phyloP scores from a whole-genome alignment of 2,329 filamentous ascomycete species.

The Lachnellula hyalina region DNA sequence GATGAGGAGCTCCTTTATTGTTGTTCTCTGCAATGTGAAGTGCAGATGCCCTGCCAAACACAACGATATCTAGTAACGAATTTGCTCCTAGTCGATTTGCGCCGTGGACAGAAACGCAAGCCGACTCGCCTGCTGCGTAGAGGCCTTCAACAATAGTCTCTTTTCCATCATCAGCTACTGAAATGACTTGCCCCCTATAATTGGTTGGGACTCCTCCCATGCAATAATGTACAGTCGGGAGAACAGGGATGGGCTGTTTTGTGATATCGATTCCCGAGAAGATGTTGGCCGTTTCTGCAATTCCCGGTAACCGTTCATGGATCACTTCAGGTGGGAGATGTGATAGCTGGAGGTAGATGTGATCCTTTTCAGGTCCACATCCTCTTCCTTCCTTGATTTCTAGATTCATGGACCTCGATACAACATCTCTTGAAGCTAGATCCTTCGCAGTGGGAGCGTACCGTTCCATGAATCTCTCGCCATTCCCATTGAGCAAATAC shows the following conservation, averaged over 20 bases:
- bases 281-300: slow-evolving; percentile 45
- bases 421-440: slow-evolving; percentile 43
- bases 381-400: slow-evolving; percentile 43
- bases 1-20: slow-evolving; percentile 36
- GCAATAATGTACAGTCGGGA: slow-evolving; percentile 47
- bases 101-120: slow-evolving; percentile 44
- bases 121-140: slow-evolving; percentile 44
- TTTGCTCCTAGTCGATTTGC: slow-evolving; percentile 45
- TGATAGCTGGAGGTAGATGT: slow-evolving; percentile 42
- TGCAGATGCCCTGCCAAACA: slow-evolving; percentile 52
- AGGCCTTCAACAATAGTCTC: slow-evolving; percentile 40
- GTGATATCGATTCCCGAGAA: slow-evolving; percentile 46
- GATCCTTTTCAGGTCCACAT: slow-evolving; percentile 40
- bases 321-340: slow-evolving; percentile 43
- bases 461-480: slow-evolving; percentile 47
- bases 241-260: slow-evolving; percentile 43
- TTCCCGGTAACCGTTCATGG: slow-evolving; percentile 42
- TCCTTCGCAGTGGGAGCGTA: slow-evolving; percentile 47
- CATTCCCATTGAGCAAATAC: slow-evolving; percentile 43
- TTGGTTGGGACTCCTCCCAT: slow-evolving; percentile 48
- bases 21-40: slow-evolving; percentile 78
- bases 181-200: slow-evolving; percentile 42
- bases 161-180: slow-evolving; percentile 33
- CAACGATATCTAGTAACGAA: slow-evolving; percentile 44
- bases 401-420: slow-evolving; percentile 43